These are phyloP conservation scores for Boletus tylopilopsis DNA, from an alignment of 768 basidiomycete genomes.

Conservation along the genomic window DNA sequence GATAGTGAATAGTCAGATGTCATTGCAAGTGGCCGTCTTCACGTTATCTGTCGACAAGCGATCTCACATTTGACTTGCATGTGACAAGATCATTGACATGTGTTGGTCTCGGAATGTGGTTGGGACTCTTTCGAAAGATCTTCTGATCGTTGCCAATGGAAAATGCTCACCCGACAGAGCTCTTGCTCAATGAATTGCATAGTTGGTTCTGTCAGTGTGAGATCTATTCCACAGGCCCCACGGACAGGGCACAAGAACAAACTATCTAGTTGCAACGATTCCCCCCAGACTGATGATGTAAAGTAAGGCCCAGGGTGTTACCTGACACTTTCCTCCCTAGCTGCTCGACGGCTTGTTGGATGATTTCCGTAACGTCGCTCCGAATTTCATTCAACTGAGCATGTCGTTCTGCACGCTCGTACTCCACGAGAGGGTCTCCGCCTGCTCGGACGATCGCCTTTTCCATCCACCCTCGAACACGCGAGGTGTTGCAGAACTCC, in stretches of 20 bases:
- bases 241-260: background rate
- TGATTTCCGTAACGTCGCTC: conserved; percentile 49
- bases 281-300: background rate
- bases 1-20: too few species aligned
- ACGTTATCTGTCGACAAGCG: too few species aligned
- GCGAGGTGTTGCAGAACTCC: background rate
- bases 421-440: conserved; percentile 1
- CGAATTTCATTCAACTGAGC: conserved; percentile 40
- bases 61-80: too few species aligned
- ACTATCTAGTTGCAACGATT: background rate
- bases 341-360: conserved; percentile 52
- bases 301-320: conserved; percentile 23
- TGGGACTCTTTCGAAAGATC: too few species aligned
- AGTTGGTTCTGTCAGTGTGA: too few species aligned
- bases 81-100: too few species aligned
- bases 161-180: too few species aligned
- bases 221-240: too few species aligned
- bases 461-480: conserved; percentile 15
- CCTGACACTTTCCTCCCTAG: conserved; percentile 52
- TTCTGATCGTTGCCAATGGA: too few species aligned
- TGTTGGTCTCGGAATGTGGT: too few species aligned
- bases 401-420: conserved; percentile 2
- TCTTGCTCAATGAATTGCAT: too few species aligned
- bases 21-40: too few species aligned
- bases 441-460: conserved; percentile 1